Evolutionary conservation across 805 yeast genomes (phyloP).

Genomic region (Peterozyma xylosa): DNA sequence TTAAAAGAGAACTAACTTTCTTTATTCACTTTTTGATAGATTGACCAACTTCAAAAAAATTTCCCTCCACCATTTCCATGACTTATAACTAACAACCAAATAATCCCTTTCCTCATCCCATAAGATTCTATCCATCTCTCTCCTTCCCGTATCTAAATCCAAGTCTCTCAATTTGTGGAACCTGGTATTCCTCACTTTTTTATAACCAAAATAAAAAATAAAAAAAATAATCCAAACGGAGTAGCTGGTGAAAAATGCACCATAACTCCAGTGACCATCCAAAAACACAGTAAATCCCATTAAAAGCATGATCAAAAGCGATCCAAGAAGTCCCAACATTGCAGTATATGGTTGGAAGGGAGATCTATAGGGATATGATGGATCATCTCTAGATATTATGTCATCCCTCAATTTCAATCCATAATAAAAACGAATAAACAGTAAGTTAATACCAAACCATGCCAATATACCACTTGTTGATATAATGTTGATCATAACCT

Average conservation of each 20-base stretch:
- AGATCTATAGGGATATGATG: slow-evolving; percentile 46
- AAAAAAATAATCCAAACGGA: slow-evolving; percentile 41
- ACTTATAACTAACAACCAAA: slow-evolving; percentile 35
- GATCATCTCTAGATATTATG: slow-evolving; percentile 45
- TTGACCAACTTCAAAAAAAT: too few species aligned
- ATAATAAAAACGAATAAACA: slow-evolving; percentile 45
- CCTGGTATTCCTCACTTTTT: slow-evolving; percentile 52
- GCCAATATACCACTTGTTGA: slow-evolving; percentile 72
- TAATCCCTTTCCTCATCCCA: slow-evolving; percentile 54
- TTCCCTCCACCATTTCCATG: too few species aligned
- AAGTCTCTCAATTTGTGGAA: slow-evolving; percentile 63
- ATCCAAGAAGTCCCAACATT: slow-evolving; percentile 36
- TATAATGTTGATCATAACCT: slow-evolving; percentile 56
- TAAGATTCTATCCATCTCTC: slow-evolving; percentile 61
- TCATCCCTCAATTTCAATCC: slow-evolving; percentile 50
- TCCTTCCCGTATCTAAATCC: slow-evolving; percentile 77
- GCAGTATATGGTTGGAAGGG: slow-evolving; percentile 52
- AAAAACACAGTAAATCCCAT: slow-evolving; percentile 48
- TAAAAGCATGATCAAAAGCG: slow-evolving; percentile 31
- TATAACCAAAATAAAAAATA: slow-evolving; percentile 39
- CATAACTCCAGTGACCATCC: slow-evolving; percentile 38
- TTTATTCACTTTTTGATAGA: too few species aligned
- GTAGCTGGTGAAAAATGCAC: slow-evolving; percentile 45
- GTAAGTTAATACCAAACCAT: slow-evolving; percentile 64
- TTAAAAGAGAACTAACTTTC: too few species aligned